Percentiles rank a stretch among this genome's conserved stretches.
phyloP scores from a whole-genome alignment of 345 rosid species.

The Clarkia xantiana region DNA sequence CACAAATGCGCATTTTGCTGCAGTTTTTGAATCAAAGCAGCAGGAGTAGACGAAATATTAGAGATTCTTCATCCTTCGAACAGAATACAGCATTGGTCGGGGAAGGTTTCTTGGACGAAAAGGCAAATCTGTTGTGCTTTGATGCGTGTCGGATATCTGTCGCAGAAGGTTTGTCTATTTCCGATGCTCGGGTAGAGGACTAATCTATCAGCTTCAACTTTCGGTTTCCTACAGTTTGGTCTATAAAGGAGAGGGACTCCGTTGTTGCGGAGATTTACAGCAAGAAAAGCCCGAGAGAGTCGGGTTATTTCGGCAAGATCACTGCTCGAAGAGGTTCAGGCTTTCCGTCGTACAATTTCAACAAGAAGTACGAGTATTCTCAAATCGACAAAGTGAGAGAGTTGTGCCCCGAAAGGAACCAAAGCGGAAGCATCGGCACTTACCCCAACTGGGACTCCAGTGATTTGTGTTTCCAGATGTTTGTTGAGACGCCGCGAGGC shows the following conservation, averaged over 20 bases:
- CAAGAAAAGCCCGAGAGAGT: constrained; percentile 10
- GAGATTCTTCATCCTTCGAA: constrained; percentile 11
- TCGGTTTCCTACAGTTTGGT: constrained; percentile 22
- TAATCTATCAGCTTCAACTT: constrained; percentile 26
- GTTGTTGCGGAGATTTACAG: constrained; percentile 26
- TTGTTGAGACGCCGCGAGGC: constrained; percentile 11
- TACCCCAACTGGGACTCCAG: constrained; percentile 21
- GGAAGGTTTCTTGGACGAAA: constrained; percentile 37
- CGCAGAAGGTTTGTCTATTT: constrained; percentile 11
- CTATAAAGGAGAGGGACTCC: constrained; percentile 13
- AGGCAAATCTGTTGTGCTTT: constrained; percentile 16
- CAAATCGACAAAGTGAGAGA: constrained; percentile 14
- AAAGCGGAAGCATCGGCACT: background rate
- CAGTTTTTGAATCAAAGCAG: constrained; percentile 3
- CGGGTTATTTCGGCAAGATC: constrained; percentile 19
- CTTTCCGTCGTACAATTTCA: background rate
- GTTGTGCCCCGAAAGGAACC: constrained; percentile 14
- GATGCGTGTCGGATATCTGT: constrained; percentile 21
- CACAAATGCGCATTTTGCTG: constrained; percentile 12
- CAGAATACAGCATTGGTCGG: constrained; percentile 20
- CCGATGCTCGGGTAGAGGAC: constrained; percentile 26
- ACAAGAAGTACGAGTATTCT: constrained; percentile 26
- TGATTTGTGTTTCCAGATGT: constrained; percentile 18
- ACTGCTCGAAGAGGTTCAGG: constrained; percentile 7
- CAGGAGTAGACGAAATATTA: no score